Percentiles rank a stretch among this genome's conserved stretches.
Conservation (phyloP, 2,329 filamentous ascomycete genomes). For the Hypomyces rosellus region DNA sequence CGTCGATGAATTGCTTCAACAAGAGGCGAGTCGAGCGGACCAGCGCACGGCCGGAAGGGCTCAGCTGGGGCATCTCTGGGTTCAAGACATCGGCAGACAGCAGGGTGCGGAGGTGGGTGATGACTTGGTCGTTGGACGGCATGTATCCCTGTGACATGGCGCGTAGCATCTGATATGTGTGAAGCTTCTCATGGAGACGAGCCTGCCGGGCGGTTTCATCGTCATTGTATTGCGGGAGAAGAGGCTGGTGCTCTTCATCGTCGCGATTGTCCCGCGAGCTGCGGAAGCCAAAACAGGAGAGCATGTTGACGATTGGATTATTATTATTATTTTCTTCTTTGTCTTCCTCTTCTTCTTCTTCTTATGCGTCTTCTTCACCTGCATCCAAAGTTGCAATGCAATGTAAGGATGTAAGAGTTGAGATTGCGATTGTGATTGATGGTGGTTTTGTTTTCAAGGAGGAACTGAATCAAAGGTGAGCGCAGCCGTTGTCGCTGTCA, state of each 20-base stretch:
- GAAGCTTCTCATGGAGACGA: constrained; percentile 79
- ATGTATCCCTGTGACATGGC: constrained; percentile 80
- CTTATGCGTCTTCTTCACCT: too few relatives aligned
- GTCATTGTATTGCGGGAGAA: constrained; percentile 77
- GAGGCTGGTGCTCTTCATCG: constrained; percentile 63
- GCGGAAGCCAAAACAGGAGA: constrained; percentile 6
- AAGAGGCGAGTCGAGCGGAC: constrained; percentile 66
- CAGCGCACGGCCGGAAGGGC: constrained; percentile 68
- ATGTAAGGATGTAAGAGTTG: too few relatives aligned
- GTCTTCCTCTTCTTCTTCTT: too few relatives aligned
- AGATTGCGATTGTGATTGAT: too few relatives aligned
- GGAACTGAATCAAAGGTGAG: too few relatives aligned
- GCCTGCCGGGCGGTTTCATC: constrained; percentile 76
- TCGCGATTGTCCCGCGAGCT: constrained; percentile 23
- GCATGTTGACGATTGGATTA: constrained; percentile 4
- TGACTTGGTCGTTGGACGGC: constrained; percentile 81
- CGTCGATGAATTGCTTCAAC: constrained; percentile 73
- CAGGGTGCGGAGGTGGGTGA: constrained; percentile 72
- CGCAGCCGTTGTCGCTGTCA: too few relatives aligned
- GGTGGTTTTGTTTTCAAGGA: too few relatives aligned
- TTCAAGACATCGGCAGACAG: constrained; percentile 74
- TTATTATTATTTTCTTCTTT: too few relatives aligned
- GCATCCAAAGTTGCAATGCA: too few relatives aligned
- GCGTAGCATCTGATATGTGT: constrained; percentile 85
- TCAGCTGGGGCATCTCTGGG: constrained; percentile 61